Conservation (phyloP, 164 flowering plant species). For the Malania oleifera region DNA sequence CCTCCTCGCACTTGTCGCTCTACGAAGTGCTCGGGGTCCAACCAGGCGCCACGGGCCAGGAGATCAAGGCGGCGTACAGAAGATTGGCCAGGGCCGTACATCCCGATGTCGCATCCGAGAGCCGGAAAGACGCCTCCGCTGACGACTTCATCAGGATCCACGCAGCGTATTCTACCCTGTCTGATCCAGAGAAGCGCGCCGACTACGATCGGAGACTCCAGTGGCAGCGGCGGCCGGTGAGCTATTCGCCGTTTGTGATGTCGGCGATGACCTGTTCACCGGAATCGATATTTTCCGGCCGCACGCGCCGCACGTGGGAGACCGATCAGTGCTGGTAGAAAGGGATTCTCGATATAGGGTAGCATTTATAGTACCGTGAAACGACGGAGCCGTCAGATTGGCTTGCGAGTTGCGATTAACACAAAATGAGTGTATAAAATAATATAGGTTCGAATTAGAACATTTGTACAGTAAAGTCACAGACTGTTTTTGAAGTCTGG, state of each 20-base stretch:
- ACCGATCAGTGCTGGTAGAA: constrained; percentile 48
- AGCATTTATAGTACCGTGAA: too few species aligned
- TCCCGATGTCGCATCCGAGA: constrained; percentile 49
- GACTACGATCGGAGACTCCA: constrained; percentile 28
- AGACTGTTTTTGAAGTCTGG: too few species aligned
- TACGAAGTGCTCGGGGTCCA: constrained; percentile 66
- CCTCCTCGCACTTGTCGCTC: constrained; percentile 30
- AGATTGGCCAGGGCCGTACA: constrained; percentile 51
- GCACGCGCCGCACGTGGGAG: constrained; percentile 34
- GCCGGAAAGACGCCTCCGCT: constrained; percentile 20
- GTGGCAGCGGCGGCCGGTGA: background rate
- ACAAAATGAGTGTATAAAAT: too few species aligned
- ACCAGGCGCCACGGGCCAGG: constrained; percentile 46
- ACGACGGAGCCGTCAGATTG: too few species aligned
- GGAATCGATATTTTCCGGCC: constrained; percentile 6
- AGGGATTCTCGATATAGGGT: too few species aligned
- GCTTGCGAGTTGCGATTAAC: too few species aligned
- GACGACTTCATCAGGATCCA: constrained; percentile 31
- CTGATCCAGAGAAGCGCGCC: constrained; percentile 32
- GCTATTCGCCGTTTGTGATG: background rate
- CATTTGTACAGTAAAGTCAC: too few species aligned
- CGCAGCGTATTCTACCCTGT: constrained; percentile 35
- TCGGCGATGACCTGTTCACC: background rate
- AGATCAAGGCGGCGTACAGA: constrained; percentile 69
- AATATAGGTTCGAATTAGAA: too few species aligned